Conservation (phyloP, 306 rosid species). For the Acacia acuminata region DNA sequence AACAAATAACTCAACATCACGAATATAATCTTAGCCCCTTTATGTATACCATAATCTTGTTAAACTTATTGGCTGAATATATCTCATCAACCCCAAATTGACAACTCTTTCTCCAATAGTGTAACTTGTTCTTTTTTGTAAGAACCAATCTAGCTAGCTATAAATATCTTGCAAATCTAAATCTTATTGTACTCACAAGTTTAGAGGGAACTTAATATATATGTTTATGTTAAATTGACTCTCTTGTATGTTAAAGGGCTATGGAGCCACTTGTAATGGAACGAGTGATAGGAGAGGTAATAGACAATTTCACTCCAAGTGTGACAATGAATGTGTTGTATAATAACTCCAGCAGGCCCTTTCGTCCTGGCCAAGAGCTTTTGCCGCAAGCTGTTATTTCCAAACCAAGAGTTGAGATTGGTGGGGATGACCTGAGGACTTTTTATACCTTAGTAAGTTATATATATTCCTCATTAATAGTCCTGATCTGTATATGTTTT, state of each 20-base stretch:
- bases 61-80: no score
- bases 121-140: neutral
- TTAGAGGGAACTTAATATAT: no score
- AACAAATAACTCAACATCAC: conserved; percentile 28
- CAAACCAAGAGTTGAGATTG: conserved; percentile 80
- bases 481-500: neutral
- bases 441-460: conserved; percentile 75
- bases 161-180: conserved; percentile 44
- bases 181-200: neutral
- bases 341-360: conserved; percentile 55
- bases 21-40: neutral
- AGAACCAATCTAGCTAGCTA: conserved; percentile 28
- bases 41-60: neutral
- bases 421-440: conserved; percentile 74
- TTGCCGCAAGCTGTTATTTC: conserved; percentile 58
- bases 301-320: conserved; percentile 76
- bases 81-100: neutral
- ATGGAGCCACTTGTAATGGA: conserved; percentile 57
- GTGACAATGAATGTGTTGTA: conserved; percentile 72
- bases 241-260: neutral
- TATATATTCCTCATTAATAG: no score
- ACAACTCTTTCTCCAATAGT: neutral
- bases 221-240: no score
- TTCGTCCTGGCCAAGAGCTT: conserved; percentile 78
- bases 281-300: conserved; percentile 89